phyloP scores from a whole-genome alignment of 164 flowering plant genomes.

The Kingdonia uniflora region DNA sequence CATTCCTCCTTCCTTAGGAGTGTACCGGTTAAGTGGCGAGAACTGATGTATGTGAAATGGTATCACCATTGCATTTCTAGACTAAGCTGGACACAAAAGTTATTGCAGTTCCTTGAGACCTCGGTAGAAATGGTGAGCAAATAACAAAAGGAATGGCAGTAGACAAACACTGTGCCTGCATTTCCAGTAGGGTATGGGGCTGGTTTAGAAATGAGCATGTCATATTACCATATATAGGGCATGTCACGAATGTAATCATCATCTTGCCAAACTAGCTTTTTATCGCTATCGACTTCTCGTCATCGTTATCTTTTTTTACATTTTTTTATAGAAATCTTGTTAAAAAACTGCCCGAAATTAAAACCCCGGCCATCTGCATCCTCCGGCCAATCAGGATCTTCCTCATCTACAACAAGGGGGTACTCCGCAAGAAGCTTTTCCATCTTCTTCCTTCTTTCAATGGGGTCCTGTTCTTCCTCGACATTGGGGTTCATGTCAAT shows the following conservation, averaged over 20 bases:
- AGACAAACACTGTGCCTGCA: too few relatives aligned
- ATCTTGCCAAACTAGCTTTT: constrained; percentile 85
- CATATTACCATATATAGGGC: too few relatives aligned
- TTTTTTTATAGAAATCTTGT: constrained; percentile 85
- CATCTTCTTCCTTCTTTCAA: constrained; percentile 45
- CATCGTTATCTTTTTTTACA: constrained; percentile 47
- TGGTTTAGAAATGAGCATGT: too few relatives aligned
- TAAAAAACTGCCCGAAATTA: constrained; percentile 64
- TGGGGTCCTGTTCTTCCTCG: constrained; percentile 52
- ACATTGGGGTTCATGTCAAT: constrained; percentile 43
- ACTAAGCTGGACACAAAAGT: too few relatives aligned
- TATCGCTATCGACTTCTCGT: constrained; percentile 57
- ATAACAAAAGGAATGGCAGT: too few relatives aligned
- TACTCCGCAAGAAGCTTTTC: constrained; percentile 72
- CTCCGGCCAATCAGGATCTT: constrained; percentile 94
- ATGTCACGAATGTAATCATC: constrained; percentile 82
- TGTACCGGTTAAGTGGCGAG: too few relatives aligned
- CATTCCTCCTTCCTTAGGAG: too few relatives aligned
- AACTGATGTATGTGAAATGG: too few relatives aligned
- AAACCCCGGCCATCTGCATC: constrained; percentile 95
- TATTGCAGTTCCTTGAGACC: too few relatives aligned
- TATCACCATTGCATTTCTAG: too few relatives aligned
- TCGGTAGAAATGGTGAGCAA: too few relatives aligned
- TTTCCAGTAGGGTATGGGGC: too few relatives aligned
- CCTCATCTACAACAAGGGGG: constrained; percentile 90